These are phyloP conservation scores for Solanum acaule DNA, from an alignment of 257 asterid genomes.

Conservation along the genomic window DNA sequence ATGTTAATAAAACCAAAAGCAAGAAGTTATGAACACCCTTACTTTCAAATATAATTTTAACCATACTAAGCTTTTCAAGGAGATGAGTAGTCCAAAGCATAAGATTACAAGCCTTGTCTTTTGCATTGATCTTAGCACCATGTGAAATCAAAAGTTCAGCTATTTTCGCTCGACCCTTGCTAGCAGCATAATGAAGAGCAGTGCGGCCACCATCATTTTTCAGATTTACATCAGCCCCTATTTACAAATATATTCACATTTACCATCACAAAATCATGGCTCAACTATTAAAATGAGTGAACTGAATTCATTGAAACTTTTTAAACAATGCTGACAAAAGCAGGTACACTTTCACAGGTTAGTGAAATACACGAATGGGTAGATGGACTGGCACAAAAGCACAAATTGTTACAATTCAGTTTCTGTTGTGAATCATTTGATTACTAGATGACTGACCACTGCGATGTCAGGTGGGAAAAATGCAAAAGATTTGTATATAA, in stretches of 20 bases:
- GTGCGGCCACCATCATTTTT: constrained; percentile 82
- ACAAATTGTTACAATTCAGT: background rate
- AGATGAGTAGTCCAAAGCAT: background rate
- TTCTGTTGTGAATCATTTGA: background rate
- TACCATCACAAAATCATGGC: background rate
- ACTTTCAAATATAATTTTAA: background rate
- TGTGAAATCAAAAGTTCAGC: constrained; percentile 71
- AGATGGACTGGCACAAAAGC: background rate
- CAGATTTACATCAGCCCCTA: constrained; percentile 80
- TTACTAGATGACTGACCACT: background rate
- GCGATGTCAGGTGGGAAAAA: background rate
- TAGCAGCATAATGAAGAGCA: constrained; percentile 96
- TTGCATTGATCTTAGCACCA: constrained; percentile 72
- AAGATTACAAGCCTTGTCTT: constrained; percentile 69
- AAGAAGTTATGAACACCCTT: background rate
- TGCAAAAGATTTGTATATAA: background rate
- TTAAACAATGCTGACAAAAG: background rate
- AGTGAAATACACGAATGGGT: background rate
- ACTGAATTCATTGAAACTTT: background rate
- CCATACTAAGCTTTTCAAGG: background rate
- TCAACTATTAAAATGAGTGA: background rate
- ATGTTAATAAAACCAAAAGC: background rate
- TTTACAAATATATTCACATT: constrained; percentile 7
- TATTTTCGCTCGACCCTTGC: constrained; percentile 74
- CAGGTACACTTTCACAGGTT: background rate